Evolutionary conservation across 768 basidiomycete genomes (phyloP).

Genomic region (Panaeolus papilionaceus): DNA sequence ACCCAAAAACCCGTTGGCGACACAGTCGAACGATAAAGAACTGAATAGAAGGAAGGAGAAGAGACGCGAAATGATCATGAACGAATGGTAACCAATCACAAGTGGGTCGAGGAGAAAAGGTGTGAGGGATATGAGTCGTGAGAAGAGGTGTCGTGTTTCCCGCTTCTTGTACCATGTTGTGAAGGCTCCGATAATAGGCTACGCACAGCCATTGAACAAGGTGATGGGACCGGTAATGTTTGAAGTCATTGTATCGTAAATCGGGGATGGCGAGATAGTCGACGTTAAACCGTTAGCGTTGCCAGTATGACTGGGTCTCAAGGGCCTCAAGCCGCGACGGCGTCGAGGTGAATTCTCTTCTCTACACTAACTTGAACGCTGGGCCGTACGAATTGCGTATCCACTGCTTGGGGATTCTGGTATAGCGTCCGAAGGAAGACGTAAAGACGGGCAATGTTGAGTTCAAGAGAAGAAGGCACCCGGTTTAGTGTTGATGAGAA

Average conservation of each 20-base stretch:
- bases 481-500: neutral
- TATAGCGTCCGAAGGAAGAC: neutral
- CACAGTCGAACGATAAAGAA: neutral
- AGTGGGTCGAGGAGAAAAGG: neutral
- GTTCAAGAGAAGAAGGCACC: neutral
- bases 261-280: neutral
- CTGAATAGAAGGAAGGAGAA: neutral
- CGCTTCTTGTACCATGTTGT: slow-evolving; percentile 49
- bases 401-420: slow-evolving; percentile 5
- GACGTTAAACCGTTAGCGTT: neutral
- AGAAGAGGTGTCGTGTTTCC: slow-evolving; percentile 43
- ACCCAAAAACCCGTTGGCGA: slow-evolving; percentile 5
- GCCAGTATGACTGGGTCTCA: neutral
- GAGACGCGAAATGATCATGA: neutral
- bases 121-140: neutral
- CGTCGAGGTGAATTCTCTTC: slow-evolving; percentile 15
- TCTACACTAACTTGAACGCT: slow-evolving; percentile 16
- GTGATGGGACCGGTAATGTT: neutral
- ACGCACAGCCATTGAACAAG: neutral
- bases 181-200: slow-evolving; percentile 57
- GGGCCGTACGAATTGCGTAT: slow-evolving; percentile 1
- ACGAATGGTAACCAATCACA: slow-evolving; percentile 8
- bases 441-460: neutral
- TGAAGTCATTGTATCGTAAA: neutral
- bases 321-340: neutral